Percentiles rank a stretch among this genome's conserved stretches.
Evolutionary conservation across 2,329 filamentous ascomycete species (phyloP).

Genomic region (Colletotrichum sp.): DNA sequence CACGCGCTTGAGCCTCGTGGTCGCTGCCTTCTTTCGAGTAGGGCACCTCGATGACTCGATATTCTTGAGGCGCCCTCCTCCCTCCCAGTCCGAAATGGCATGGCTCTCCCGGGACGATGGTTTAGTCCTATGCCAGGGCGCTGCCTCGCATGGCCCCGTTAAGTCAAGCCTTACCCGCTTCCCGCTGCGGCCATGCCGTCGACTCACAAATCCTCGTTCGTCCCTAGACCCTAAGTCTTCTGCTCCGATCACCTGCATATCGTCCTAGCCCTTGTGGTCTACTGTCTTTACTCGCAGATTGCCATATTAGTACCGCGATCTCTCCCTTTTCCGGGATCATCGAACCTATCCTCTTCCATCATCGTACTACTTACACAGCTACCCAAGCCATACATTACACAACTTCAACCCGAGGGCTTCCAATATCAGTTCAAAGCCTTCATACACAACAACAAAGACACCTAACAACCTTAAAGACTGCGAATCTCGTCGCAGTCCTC

Average conservation of each 20-base stretch:
- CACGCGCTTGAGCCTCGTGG: conserved; percentile 21
- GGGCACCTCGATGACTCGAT: conserved; percentile 12
- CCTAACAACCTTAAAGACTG: background rate
- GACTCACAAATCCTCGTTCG: conserved; percentile 9
- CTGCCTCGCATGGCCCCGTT: background rate
- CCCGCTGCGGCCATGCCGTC: conserved; percentile 10
- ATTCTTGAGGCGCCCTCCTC: background rate
- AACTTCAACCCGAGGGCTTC: background rate
- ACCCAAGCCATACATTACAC: background rate
- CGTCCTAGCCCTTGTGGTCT: background rate
- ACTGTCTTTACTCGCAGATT: background rate
- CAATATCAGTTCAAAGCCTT: background rate
- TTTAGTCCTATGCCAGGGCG: conserved; percentile 2
- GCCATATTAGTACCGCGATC: conserved; percentile 12
- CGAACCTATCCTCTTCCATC: background rate
- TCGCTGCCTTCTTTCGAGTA: conserved; percentile 1
- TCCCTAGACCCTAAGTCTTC: conserved; percentile 14
- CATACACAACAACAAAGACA: background rate
- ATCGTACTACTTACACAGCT: background rate
- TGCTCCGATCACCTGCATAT: conserved; percentile 24
- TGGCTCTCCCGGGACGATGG: background rate
- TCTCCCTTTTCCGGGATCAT: background rate
- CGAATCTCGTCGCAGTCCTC: background rate
- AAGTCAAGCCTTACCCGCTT: conserved; percentile 18
- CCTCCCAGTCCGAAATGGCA: background rate